These are phyloP conservation scores for Tetraselmis striata DNA, from an alignment of 139 green algal genomes.

Conservation along the genomic window DNA sequence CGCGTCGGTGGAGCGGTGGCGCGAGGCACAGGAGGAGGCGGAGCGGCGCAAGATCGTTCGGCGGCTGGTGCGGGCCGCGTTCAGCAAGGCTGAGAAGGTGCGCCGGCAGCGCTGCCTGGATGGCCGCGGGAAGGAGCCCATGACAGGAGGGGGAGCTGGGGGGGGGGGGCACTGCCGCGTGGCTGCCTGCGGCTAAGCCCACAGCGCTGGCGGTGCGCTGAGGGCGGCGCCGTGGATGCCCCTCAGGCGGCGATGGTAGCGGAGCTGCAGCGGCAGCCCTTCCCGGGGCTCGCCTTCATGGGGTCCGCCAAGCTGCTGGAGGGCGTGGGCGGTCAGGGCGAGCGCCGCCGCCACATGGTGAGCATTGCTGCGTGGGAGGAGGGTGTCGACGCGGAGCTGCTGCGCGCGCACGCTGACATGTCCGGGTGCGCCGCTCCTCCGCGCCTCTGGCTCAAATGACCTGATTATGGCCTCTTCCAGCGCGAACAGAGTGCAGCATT, in stretches of 20 bases:
- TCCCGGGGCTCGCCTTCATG: neutral
- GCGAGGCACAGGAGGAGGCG: neutral
- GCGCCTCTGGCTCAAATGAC: too few species aligned
- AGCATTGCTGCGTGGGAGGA: neutral
- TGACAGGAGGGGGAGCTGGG: too few species aligned
- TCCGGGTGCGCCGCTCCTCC: neutral
- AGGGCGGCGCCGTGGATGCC: too few species aligned
- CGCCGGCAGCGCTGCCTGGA: too few species aligned
- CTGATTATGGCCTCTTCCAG: too few species aligned
- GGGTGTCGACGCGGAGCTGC: neutral
- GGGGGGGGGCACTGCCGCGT: too few species aligned
- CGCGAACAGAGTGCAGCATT: too few species aligned
- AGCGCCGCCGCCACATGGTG: neutral
- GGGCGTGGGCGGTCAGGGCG: neutral
- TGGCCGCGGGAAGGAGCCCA: too few species aligned
- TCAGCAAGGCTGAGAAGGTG: neutral
- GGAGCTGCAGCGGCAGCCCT: neutral
- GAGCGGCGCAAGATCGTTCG: neutral
- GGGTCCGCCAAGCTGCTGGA: neutral
- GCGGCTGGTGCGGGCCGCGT: neutral
- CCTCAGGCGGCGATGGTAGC: neutral
- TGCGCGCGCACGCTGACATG: neutral
- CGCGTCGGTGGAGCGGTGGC: neutral
- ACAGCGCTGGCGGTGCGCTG: too few species aligned
- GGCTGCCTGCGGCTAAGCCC: too few species aligned